Conservation (phyloP, 331 rosid genomes). For the Rhamnella rubrinervis region DNA sequence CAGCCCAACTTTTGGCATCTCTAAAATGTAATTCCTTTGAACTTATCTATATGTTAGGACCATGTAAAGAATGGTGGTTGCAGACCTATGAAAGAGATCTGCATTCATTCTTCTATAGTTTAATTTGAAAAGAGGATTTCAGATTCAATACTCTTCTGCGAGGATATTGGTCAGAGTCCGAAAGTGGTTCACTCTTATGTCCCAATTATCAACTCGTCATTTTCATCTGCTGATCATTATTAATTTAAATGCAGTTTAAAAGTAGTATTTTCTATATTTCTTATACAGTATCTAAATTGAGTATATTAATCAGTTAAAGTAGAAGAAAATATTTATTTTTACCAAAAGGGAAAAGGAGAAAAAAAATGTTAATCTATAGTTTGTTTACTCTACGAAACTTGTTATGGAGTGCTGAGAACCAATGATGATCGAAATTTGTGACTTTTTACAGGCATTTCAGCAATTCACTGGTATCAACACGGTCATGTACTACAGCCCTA, state of each 20-base stretch:
- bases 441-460: slow-evolving; percentile 73
- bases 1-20: too few relatives aligned
- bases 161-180: too few relatives aligned
- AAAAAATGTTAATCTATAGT: not conserved
- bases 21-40: too few relatives aligned
- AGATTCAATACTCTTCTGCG: not conserved
- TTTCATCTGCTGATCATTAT: too few relatives aligned
- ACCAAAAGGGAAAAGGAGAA: too few relatives aligned
- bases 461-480: slow-evolving; percentile 81
- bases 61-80: not conserved
- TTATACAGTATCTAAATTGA: too few relatives aligned
- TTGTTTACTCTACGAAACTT: not conserved
- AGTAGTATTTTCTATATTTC: too few relatives aligned
- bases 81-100: not conserved
- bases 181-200: too few relatives aligned
- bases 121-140: not conserved
- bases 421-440: slow-evolving; percentile 12
- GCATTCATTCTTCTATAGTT: not conserved
- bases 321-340: too few relatives aligned
- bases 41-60: not conserved
- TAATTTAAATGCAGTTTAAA: too few relatives aligned
- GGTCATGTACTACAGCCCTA: slow-evolving; percentile 91
- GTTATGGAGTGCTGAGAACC: not conserved
- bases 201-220: too few relatives aligned
- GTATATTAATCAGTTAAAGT: too few relatives aligned